Evolutionary conservation across 2,329 filamentous ascomycete species (phyloP).

Genomic region (Aphanocladium album): DNA sequence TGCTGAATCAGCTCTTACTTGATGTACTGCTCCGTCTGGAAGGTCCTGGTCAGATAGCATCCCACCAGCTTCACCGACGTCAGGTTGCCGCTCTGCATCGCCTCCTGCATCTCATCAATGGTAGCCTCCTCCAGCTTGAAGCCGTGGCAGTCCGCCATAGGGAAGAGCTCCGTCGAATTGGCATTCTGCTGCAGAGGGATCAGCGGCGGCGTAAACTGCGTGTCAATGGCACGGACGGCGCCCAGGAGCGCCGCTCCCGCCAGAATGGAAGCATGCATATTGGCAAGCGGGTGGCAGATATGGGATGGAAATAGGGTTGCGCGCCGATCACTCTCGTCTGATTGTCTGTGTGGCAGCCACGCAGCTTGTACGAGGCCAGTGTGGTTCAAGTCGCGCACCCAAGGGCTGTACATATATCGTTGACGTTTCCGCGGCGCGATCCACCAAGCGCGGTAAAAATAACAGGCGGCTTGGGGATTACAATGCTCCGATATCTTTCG

Average conservation of each 20-base stretch:
- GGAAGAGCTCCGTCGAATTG: slow-evolving; percentile 43
- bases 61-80: slow-evolving; percentile 52
- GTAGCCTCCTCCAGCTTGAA: slow-evolving; percentile 63
- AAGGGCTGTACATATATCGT: neutral
- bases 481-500: neutral
- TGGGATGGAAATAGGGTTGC: neutral
- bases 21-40: slow-evolving; percentile 60
- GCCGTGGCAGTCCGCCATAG: slow-evolving; percentile 57
- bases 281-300: neutral
- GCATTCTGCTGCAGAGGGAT: slow-evolving; percentile 33
- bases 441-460: neutral
- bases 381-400: neutral
- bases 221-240: slow-evolving; percentile 1
- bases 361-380: neutral
- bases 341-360: neutral
- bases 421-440: neutral
- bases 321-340: neutral
- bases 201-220: slow-evolving; percentile 23
- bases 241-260: slow-evolving; percentile 6
- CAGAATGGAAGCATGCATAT: slow-evolving; percentile 5
- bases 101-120: slow-evolving; percentile 61
- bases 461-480: neutral
- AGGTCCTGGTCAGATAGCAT: slow-evolving; percentile 59
- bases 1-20: slow-evolving; percentile 39
- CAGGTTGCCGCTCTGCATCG: slow-evolving; percentile 49